Evolutionary conservation across 1,139 yeast genomes (phyloP), one percentile per base, ranked within the genome.

Genomic region (Yamadazyma buinensis): DNA sequence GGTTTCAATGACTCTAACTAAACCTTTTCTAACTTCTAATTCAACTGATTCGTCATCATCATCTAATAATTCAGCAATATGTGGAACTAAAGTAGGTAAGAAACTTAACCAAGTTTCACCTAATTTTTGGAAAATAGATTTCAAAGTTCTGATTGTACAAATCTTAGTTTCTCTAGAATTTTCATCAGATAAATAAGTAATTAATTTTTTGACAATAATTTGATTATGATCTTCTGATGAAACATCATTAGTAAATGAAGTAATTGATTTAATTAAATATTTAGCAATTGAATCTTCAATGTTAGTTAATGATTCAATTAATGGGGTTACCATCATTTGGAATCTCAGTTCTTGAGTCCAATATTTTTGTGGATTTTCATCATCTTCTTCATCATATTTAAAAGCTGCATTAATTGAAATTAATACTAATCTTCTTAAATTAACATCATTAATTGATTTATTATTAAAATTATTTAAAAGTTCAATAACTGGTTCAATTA

Each of bases 21-120:
- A 72, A n/a, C 95, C 95, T 30, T 81, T 75, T 64, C 97, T 83
- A 5, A 88, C 96, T 59, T 87, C 97, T 54, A 78, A 58, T 59
- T 92, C 98, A 21, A 94, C 96, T 31, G 75, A 78, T 59, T 94
- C 98, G 44, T 90, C 95, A 42, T 92, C 97, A 56, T 90, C 97
- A 56, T 92, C 98, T 43, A 92, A 71, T 41, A 94, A 67, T 61
- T 92, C 99, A 5, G 97, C 97, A 57, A 92, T 86, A 44, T 87
- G 75, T 28, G 99, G 99, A 42, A 94, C 95, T 50, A 92, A 73
- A 52, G 92, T 96, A 18, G 98, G 98, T 53, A 92, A 72, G 67
- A 85, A 74, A 25, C 83, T 67, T 44, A 92, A 75, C 98, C 98
- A 92, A 57, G 82, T 88, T 52, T 92, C 97, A 34, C 97, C 97